A percentile compares a stretch with the other conserved stretches of the same genome.
Conservation (phyloP, 331 rosid species). For the Spiraea crenata region DNA sequence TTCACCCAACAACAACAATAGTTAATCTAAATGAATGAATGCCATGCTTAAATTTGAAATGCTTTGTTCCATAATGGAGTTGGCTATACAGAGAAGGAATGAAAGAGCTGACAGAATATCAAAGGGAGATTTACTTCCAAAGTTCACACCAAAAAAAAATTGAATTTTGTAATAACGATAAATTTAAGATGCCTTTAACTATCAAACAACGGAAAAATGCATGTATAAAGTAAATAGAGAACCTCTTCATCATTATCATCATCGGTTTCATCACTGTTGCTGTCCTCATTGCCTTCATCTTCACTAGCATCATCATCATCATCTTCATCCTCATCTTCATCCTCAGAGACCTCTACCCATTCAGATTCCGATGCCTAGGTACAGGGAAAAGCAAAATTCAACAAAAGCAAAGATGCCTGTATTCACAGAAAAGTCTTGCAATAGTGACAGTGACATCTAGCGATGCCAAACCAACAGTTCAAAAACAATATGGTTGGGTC, state of each 20-base stretch:
- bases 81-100: background rate
- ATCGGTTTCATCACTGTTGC: constrained; percentile 36
- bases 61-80: background rate
- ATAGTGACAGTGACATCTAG: background rate
- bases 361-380: constrained; percentile 82
- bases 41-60: background rate
- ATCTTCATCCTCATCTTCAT: constrained; percentile 65
- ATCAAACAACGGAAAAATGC: background rate
- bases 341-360: constrained; percentile 94
- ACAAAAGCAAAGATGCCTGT: background rate
- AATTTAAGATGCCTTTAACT: background rate
- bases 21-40: background rate
- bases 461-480: background rate
- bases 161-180: constrained; percentile 2
- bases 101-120: background rate
- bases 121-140: background rate
- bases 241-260: constrained; percentile 72
- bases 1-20: background rate
- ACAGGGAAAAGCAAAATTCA: constrained; percentile 19
- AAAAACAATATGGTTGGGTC: constrained; percentile 8
- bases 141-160: no score
- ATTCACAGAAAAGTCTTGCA: background rate
- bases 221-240: constrained; percentile 10
- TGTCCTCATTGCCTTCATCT: constrained; percentile 37
- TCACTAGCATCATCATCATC: constrained; percentile 42